Evolutionary conservation across 768 basidiomycete species (phyloP).

Genomic region (Tulasnella sp.): DNA sequence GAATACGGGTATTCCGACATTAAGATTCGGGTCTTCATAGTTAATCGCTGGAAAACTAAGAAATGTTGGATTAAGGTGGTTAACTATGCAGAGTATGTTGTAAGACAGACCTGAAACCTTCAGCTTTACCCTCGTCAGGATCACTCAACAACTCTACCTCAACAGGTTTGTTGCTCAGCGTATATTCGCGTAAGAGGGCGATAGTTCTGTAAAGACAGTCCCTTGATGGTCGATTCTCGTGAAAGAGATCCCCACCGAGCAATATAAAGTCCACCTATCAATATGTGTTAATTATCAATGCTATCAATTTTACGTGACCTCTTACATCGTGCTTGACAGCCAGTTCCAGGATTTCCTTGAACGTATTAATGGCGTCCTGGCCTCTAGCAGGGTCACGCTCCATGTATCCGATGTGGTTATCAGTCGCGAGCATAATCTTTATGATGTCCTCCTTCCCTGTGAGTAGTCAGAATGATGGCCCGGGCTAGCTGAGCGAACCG

Average conservation of each 20-base stretch:
- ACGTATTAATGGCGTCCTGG: slow-evolving; percentile 90
- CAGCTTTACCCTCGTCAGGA: slow-evolving; percentile 77
- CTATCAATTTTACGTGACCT: too few species aligned
- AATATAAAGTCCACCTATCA: slow-evolving; percentile 86
- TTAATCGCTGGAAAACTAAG: slow-evolving; percentile 88
- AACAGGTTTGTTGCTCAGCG: slow-evolving; percentile 78
- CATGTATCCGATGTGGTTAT: slow-evolving; percentile 90
- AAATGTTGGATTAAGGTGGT: neutral
- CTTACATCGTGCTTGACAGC: slow-evolving; percentile 78
- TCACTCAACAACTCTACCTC: slow-evolving; percentile 85
- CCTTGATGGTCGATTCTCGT: slow-evolving; percentile 90
- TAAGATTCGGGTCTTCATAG: slow-evolving; percentile 93
- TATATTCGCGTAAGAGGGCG: slow-evolving; percentile 81
- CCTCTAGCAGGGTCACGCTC: slow-evolving; percentile 92
- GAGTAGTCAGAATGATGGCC: too few species aligned
- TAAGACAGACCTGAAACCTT: slow-evolving; percentile 60
- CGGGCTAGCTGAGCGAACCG: too few species aligned
- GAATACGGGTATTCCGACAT: slow-evolving; percentile 92
- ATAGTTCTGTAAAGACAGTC: slow-evolving; percentile 82
- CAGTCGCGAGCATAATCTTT: slow-evolving; percentile 79
- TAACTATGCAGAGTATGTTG: neutral
- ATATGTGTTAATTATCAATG: neutral
- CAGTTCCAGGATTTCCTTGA: slow-evolving; percentile 83
- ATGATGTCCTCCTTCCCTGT: slow-evolving; percentile 38
- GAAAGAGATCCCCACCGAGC: slow-evolving; percentile 91